A percentile compares a stretch with the other conserved stretches of the same genome.
Evolutionary conservation across 768 basidiomycete genomes (phyloP).

Genomic region (Suillus plorans): DNA sequence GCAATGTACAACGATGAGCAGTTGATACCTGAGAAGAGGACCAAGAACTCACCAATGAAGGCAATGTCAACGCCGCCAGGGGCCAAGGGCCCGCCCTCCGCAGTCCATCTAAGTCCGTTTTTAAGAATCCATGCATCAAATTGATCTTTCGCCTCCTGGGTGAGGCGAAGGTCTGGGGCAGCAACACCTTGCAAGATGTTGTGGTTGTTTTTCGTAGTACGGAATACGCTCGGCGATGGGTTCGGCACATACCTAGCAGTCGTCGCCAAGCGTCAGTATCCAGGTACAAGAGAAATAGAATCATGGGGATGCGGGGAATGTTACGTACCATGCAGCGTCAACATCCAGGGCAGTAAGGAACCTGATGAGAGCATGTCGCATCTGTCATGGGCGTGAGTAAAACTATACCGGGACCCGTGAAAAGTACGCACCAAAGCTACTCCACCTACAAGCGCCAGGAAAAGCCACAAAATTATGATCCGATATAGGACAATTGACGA

Average conservation of each 20-base stretch:
- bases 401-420: conserved; percentile 13
- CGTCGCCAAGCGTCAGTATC: conserved; percentile 8
- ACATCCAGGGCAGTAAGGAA: conserved; percentile 80
- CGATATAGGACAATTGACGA: conserved; percentile 10
- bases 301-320: conserved; percentile 11
- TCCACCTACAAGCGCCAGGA: conserved; percentile 57
- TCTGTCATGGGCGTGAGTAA: conserved; percentile 42
- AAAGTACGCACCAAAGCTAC: conserved; percentile 77
- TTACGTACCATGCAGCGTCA: conserved; percentile 75
- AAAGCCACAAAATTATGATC: conserved; percentile 25
- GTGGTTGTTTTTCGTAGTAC: conserved; percentile 94
- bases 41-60: conserved; percentile 65
- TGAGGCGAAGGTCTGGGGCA: conserved; percentile 71
- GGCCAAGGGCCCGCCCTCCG: conserved; percentile 81
- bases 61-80: conserved; percentile 83
- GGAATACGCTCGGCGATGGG: conserved; percentile 86
- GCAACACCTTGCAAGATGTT: conserved; percentile 95
- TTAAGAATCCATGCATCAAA: conserved; percentile 89
- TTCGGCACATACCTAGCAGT: conserved; percentile 77
- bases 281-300: neutral
- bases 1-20: conserved; percentile 17
- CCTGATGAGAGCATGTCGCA: conserved; percentile 92
- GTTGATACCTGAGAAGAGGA: conserved; percentile 2
- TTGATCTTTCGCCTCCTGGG: conserved; percentile 71
- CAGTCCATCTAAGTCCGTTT: conserved; percentile 87